These are phyloP conservation scores for Heimioporus sp. DNA, from an alignment of 768 basidiomycete species.

Conservation along the genomic window DNA sequence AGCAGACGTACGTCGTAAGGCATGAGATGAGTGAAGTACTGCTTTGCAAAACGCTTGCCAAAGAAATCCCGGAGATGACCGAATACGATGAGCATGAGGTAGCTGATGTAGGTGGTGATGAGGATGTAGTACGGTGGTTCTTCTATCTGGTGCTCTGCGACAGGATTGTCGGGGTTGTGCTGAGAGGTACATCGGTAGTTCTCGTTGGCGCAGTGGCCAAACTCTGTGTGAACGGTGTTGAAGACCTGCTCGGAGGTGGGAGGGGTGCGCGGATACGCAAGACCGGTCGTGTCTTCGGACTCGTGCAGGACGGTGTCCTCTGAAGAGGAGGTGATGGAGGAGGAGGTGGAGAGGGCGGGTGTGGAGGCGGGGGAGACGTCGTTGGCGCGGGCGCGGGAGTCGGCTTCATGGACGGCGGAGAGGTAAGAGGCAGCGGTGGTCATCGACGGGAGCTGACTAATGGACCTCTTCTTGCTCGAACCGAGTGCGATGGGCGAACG, in stretches of 20 bases:
- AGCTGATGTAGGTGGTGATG: constrained; percentile 89
- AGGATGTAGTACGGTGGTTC: constrained; percentile 94
- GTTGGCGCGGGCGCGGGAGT: constrained; percentile 60
- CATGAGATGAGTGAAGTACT: constrained; percentile 77
- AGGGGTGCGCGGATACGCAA: constrained; percentile 59
- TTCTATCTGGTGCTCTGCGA: constrained; percentile 60
- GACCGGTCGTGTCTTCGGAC: constrained; percentile 52
- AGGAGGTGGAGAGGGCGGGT: constrained; percentile 72
- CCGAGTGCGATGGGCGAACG: constrained; percentile 63
- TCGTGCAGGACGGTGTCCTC: constrained; percentile 67
- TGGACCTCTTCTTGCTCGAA: constrained; percentile 53
- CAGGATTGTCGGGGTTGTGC: constrained; percentile 45
- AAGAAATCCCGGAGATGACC: constrained; percentile 96
- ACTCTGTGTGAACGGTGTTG: constrained; percentile 82
- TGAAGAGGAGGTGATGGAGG: constrained; percentile 65
- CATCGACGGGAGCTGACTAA: constrained; percentile 36
- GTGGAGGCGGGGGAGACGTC: constrained; percentile 56
- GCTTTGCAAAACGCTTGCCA: constrained; percentile 75
- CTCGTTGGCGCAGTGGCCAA: constrained; percentile 85
- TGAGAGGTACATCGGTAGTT: constrained; percentile 66
- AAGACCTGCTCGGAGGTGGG: constrained; percentile 82
- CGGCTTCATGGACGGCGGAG: constrained; percentile 59
- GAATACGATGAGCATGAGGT: constrained; percentile 85
- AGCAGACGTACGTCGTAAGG: constrained; percentile 70
- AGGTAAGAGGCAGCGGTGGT: constrained; percentile 59